Evolutionary conservation across 306 rosid genomes (phyloP).

Genomic region (Rosa chinensis): DNA sequence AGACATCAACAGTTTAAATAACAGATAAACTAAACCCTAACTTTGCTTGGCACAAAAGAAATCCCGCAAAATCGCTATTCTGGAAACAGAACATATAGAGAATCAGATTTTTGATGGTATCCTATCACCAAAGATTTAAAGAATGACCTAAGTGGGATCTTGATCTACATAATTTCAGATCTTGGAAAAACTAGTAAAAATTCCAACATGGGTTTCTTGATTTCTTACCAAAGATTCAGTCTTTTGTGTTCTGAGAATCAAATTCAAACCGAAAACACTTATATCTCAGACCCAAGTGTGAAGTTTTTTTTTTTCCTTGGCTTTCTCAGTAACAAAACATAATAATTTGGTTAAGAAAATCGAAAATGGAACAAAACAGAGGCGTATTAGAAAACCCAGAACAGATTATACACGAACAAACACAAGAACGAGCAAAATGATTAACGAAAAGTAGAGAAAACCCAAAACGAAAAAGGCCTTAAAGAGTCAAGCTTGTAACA

Average conservation of each 20-base stretch:
- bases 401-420: background rate
- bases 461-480: background rate
- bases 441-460: background rate
- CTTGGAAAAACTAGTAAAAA: background rate
- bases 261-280: background rate
- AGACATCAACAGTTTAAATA: background rate
- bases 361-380: background rate
- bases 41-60: background rate
- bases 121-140: background rate
- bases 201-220: background rate
- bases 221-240: background rate
- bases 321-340: background rate
- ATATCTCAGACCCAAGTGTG: background rate
- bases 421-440: background rate
- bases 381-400: background rate
- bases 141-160: background rate
- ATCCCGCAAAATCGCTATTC: background rate
- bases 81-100: background rate
- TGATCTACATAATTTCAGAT: background rate
- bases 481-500: background rate
- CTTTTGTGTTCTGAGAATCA: background rate
- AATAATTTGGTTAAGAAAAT: background rate
- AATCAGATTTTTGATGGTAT: background rate
- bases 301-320: background rate
- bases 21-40: background rate